Base-by-base conservation (phyloP, 306 rosid species). In the Pueraria montana region DNA sequence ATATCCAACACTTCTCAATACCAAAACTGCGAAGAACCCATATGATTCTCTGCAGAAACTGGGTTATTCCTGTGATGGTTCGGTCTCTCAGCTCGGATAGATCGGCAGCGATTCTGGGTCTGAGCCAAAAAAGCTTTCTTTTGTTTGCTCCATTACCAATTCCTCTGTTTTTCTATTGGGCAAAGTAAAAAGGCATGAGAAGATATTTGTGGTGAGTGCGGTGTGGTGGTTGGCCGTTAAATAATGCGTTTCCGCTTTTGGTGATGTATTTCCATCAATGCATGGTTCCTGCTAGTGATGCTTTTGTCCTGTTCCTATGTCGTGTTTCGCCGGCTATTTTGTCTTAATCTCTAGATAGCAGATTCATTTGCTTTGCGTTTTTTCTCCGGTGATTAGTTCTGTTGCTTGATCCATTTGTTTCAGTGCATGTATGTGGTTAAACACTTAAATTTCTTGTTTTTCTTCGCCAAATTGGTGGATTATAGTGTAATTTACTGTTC, bases 181-280 rank as follows among this genome's bases (percentile, higher is more conserved):
- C 43, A 2, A 27, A 45, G 45, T 74, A 34, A n/a, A 24, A 61
- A 69, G 16, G 5, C 74, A 42, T 64, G 5, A n/a, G 34, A 30
- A 69, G 65, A 83, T 86, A 77, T 86, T 67, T 63, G 71, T 55
- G 91, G 91, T 86, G 87, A 88, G 94, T 85, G 77, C 55, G 84
- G 27, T 55, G 38, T 59, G 66, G 46, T 32, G 52, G 65, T 36
- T 62, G 27, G 61, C 14, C 18, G 30, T 56, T 71, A 71, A 74
- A 71, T 81, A n/a, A 77, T 85, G 18, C 3, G 11, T 13, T 8
- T 49, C 17, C 20, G 45, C n/a, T 67, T 36, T 83, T 52, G 76
- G 49, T 79, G 76, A 72, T 84, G 71, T 34, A 65, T 65, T 84
- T 74, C 32, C 79, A 53, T 48, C 55, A 61, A 32, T 73, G 38